These are phyloP conservation scores for Rickenella mellea DNA, from an alignment of 768 basidiomycete genomes.

Conservation along the genomic window DNA sequence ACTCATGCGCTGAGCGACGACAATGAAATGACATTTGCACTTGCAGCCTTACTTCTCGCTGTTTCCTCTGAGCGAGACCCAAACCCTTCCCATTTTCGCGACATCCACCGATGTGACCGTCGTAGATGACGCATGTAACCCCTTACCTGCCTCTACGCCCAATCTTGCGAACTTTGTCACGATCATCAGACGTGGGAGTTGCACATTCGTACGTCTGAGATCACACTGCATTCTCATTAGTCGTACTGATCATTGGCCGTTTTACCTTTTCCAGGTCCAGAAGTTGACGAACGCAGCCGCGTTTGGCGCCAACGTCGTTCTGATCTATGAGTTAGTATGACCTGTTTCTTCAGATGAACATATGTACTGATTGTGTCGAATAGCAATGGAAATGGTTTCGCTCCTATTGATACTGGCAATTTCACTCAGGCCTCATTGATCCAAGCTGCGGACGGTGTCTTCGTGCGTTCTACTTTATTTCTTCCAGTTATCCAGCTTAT, in stretches of 20 bases:
- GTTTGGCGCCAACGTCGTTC: constrained; percentile 9
- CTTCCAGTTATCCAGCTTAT: neutral
- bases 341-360: constrained; percentile 1
- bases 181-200: constrained; percentile 24
- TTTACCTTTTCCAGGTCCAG: neutral
- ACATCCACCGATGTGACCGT: constrained; percentile 17
- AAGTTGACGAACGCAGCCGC: constrained; percentile 17
- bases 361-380: neutral
- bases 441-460: constrained; percentile 7
- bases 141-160: constrained; percentile 17
- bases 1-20: neutral
- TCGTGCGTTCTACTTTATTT: constrained; percentile 4
- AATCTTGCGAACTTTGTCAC: constrained; percentile 21
- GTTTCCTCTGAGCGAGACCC: constrained; percentile 14
- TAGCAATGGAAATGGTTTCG: constrained; percentile 42
- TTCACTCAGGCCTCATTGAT: constrained; percentile 21
- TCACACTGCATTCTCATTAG: neutral
- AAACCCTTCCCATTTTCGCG: constrained; percentile 23
- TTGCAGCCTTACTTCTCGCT: neutral
- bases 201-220: constrained; percentile 14
- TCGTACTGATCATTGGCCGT: neutral
- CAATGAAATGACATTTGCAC: neutral
- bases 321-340: constrained; percentile 10
- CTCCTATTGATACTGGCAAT: constrained; percentile 31
- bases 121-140: constrained; percentile 20